phyloP scores from a whole-genome alignment of 2,329 filamentous ascomycete species.

The Leptographium flavum region DNA sequence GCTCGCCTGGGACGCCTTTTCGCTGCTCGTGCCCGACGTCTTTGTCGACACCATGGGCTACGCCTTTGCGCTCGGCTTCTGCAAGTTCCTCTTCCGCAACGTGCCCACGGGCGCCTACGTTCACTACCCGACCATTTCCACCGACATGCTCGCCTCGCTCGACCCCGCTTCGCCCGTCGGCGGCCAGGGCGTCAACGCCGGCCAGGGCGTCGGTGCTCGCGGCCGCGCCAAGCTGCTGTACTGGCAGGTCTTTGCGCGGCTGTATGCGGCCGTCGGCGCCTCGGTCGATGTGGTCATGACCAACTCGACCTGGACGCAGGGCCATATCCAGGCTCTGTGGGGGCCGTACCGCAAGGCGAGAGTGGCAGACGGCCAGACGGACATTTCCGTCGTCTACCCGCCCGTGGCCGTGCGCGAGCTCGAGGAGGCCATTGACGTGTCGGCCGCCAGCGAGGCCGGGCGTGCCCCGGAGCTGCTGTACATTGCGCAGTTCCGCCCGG shows the following conservation, averaged over 20 bases:
- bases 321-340: conserved; percentile 72
- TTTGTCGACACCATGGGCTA: conserved; percentile 99
- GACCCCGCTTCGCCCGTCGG: conserved; percentile 46
- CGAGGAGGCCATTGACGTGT: conserved; percentile 58
- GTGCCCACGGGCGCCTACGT: conserved; percentile 88
- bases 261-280: conserved; percentile 73
- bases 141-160: conserved; percentile 84
- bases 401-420: conserved; percentile 84
- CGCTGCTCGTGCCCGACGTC: conserved; percentile 79
- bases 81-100: conserved; percentile 63
- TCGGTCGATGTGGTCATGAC: conserved; percentile 92
- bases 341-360: conserved; percentile 37
- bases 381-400: conserved; percentile 69
- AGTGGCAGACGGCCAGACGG: conserved; percentile 13
- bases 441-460: conserved; percentile 49
- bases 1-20: conserved; percentile 83
- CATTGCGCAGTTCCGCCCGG: conserved; percentile 92
- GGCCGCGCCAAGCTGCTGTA: conserved; percentile 65
- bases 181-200: conserved; percentile 65
- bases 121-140: conserved; percentile 96
- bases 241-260: conserved; percentile 69
- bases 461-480: conserved; percentile 69
- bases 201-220: conserved; percentile 57
- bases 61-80: conserved; percentile 74
- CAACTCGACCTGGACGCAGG: conserved; percentile 89